phyloP scores from a whole-genome alignment of 2,329 filamentous ascomycete genomes.

The Achaetomium macrosporum region DNA sequence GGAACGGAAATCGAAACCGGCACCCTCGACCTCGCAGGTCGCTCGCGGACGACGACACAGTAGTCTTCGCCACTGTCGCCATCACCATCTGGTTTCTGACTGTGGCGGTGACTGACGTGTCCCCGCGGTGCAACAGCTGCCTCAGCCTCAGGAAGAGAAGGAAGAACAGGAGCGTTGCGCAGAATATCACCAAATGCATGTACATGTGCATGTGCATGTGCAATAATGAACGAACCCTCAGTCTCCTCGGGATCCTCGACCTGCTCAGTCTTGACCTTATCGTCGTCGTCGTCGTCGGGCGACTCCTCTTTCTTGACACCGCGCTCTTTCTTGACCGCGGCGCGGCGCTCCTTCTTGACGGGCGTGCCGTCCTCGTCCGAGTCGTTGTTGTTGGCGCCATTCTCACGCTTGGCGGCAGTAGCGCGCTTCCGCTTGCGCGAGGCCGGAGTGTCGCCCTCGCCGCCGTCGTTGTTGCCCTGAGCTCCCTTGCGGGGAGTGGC shows the following conservation, averaged over 20 bases:
- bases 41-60: too few relatives aligned
- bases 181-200: not conserved
- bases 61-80: too few relatives aligned
- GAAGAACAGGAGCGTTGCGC: not conserved
- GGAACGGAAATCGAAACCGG: too few relatives aligned
- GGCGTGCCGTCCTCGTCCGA: slow-evolving; percentile 7
- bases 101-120: too few relatives aligned
- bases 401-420: not conserved
- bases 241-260: too few relatives aligned
- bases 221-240: slow-evolving; percentile 10
- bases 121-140: not conserved
- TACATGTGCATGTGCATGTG: not conserved
- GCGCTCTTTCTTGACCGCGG: slow-evolving; percentile 13
- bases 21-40: too few relatives aligned
- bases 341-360: slow-evolving; percentile 20
- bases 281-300: not conserved
- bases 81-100: too few relatives aligned
- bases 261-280: slow-evolving; percentile 7
- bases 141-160: too few relatives aligned
- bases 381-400: not conserved
- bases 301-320: slow-evolving; percentile 13
- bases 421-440: slow-evolving; percentile 14
- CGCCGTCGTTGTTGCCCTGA: not conserved
- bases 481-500: slow-evolving; percentile 8
- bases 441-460: slow-evolving; percentile 5